Evolutionary conservation across 1,139 yeast genomes (phyloP), one percentile per base, ranked within the genome.

Genomic region (Suhomyces panamericanus): DNA sequence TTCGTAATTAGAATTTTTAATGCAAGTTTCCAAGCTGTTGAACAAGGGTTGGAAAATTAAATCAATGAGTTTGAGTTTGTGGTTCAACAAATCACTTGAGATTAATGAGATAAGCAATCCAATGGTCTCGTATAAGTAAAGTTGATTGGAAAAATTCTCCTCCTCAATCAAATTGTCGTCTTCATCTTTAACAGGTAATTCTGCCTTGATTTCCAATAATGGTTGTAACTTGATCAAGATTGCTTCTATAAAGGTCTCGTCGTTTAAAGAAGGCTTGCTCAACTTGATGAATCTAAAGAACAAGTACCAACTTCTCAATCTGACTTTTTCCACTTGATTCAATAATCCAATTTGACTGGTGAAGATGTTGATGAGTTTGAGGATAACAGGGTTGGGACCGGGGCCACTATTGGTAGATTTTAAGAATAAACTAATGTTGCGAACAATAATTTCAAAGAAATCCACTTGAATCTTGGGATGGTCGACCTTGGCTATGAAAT

Each of bases 251-350:
- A 69, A 64, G 8, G 58, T 49, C 40, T 60, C 66, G 27, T 80
- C 75, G 26, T 81, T 68, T 44, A 79, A 69, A 15, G 56, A 55
- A 27, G 91, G 89, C 59, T 83, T 86, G 2, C 93, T 84, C 39
- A 85, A 69, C 60, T 87, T 89, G 54, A 91, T 76, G 57, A 90
- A 87, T 60, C 96, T 79, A 58, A 85, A 85, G 55, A 93, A 87
- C 51, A 91, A 70, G 62, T 89, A 93, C 96, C 99, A 93, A 41
- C 95, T 77, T 63, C 98, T 81, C 47, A 83, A 75, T 56, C 91
- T 82, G 10, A 91, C 96, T 51, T 81, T 83, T 48, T 80, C 85
- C 51, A 77, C 74, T 4, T 76, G 71, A 64, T 85, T 88, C 62
- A 88, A 90, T 49, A 93, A 78, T 12, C 97, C 98, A 54, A 83